A percentile compares a stretch with the other conserved stretches of the same genome.
Evolutionary conservation across 169 alveolate species (phyloP).

Genomic region (Toxoplasma gondii): DNA sequence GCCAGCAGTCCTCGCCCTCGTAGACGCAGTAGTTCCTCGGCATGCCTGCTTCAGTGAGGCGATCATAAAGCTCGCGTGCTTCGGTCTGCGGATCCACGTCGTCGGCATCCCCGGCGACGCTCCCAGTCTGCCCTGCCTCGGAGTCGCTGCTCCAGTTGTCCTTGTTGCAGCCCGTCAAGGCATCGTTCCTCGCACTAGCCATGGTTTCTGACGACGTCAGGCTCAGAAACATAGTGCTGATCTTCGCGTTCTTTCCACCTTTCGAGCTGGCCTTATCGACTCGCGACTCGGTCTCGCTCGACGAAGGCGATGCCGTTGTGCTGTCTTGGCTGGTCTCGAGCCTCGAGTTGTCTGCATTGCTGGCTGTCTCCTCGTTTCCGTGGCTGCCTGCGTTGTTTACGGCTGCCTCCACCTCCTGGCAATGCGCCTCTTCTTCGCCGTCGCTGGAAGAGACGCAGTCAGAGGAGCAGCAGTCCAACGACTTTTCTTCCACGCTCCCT

Average conservation of each 20-base stretch:
- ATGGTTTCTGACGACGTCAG: not conserved
- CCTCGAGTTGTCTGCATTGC: slow-evolving; percentile 19
- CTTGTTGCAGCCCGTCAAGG: not conserved
- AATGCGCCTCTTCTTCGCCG: not conserved
- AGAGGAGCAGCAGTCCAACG: not conserved
- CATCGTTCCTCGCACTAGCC: not conserved
- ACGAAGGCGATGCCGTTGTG: not conserved
- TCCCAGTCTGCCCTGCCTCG: not conserved
- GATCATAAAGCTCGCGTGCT: not conserved
- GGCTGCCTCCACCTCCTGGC: slow-evolving; percentile 20
- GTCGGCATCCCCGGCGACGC: not conserved
- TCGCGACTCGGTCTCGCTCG: not conserved
- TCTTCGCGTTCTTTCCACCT: not conserved
- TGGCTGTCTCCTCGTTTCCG: slow-evolving; percentile 29
- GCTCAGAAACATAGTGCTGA: not conserved
- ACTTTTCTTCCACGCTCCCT: slow-evolving; percentile 40
- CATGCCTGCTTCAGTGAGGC: not conserved
- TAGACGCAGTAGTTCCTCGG: not conserved
- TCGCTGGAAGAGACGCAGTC: slow-evolving; percentile 37
- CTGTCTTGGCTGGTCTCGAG: not conserved
- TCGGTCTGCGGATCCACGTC: not conserved
- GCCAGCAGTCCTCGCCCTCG: slow-evolving; percentile 38
- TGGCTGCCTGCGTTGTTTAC: slow-evolving; percentile 26
- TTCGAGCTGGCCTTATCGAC: not conserved
- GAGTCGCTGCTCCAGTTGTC: not conserved